A percentile compares a stretch with the other conserved stretches of the same genome.
Evolutionary conservation across 768 basidiomycete genomes (phyloP).

Genomic region (Panaeolus papilionaceus): DNA sequence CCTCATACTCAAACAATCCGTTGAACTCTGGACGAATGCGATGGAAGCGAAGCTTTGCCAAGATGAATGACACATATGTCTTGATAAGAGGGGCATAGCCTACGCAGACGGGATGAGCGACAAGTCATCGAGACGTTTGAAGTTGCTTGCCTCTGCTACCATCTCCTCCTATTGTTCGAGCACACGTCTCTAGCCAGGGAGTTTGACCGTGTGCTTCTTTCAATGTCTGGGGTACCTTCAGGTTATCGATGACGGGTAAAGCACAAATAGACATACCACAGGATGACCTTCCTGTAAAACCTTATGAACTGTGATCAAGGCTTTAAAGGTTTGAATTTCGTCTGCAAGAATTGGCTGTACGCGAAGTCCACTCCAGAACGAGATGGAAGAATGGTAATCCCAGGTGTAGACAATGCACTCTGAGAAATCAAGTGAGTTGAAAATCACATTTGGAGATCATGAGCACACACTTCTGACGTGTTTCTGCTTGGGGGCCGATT

Average conservation of each 20-base stretch:
- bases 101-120: slow-evolving; percentile 35
- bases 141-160: slow-evolving; percentile 69
- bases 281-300: slow-evolving; percentile 98
- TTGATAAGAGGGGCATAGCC: slow-evolving; percentile 94
- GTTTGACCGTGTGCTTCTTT: slow-evolving; percentile 98
- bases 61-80: slow-evolving; percentile 94
- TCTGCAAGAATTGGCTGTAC: slow-evolving; percentile 97
- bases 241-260: slow-evolving; percentile 14
- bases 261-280: slow-evolving; percentile 55
- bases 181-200: slow-evolving; percentile 97
- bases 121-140: slow-evolving; percentile 4
- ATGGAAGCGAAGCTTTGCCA: slow-evolving; percentile 96
- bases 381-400: slow-evolving; percentile 98
- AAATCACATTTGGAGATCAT: slow-evolving; percentile 14
- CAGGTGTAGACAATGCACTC: slow-evolving; percentile 99
- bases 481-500: slow-evolving; percentile 98
- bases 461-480: slow-evolving; percentile 90
- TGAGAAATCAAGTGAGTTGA: slow-evolving; percentile 39
- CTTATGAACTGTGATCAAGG: slow-evolving; percentile 97
- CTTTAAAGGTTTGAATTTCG: slow-evolving; percentile 98
- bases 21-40: slow-evolving; percentile 97
- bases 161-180: slow-evolving; percentile 82
- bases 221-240: slow-evolving; percentile 67
- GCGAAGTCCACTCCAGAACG: slow-evolving; percentile 96
- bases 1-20: slow-evolving; percentile 98